A percentile compares a stretch with the other conserved stretches of the same genome.
Evolutionary conservation across 2,329 filamentous ascomycete genomes (phyloP).

Genomic region (Penicillium digitatum): DNA sequence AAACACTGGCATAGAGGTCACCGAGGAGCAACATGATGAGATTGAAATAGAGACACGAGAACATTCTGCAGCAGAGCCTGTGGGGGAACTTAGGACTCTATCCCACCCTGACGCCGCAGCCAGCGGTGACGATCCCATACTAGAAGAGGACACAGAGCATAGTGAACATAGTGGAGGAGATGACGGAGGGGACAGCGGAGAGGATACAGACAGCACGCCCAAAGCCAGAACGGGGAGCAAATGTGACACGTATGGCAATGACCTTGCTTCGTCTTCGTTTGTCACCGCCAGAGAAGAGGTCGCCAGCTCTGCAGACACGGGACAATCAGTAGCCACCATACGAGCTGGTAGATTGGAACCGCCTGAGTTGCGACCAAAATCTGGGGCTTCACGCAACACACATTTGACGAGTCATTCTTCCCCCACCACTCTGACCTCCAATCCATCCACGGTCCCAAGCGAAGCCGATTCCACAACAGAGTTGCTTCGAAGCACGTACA

Average conservation of each 20-base stretch:
- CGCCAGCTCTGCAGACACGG: conserved; percentile 17
- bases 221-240: conserved; percentile 5
- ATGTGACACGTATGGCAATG: conserved; percentile 11
- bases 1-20: conserved; percentile 13
- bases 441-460: conserved; percentile 24
- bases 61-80: conserved; percentile 11
- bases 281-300: conserved; percentile 31
- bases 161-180: conserved; percentile 3
- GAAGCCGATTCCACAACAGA: conserved; percentile 35
- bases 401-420: conserved; percentile 18
- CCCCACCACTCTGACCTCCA: conserved; percentile 18
- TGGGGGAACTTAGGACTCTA: conserved; percentile 24
- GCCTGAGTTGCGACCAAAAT: conserved; percentile 5
- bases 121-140: conserved; percentile 5
- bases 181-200: conserved; percentile 1
- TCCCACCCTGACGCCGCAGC: conserved; percentile 21
- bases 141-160: background rate
- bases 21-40: conserved; percentile 10
- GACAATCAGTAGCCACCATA: conserved; percentile 13
- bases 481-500: conserved; percentile 27
- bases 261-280: conserved; percentile 27
- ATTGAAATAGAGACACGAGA: conserved; percentile 9
- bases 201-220: conserved; percentile 16
- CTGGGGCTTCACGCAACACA: conserved; percentile 14
- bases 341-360: conserved; percentile 1